Conservation (phyloP, 2,329 filamentous ascomycete genomes). For the Sporothrix luriei region DNA sequence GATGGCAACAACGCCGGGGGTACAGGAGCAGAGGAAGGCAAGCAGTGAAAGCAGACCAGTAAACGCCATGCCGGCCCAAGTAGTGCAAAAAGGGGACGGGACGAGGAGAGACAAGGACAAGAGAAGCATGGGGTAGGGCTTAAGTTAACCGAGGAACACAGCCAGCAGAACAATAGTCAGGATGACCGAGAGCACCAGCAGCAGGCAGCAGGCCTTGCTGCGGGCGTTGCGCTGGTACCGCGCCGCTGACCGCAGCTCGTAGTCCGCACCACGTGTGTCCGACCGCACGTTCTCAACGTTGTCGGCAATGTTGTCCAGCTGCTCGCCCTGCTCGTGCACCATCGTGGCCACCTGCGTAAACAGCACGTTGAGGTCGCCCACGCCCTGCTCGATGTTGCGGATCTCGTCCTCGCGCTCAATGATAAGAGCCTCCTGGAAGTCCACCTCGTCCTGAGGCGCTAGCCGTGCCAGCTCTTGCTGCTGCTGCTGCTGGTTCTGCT, state of each 20-base stretch:
- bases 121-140: background rate
- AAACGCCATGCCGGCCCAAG: slow-evolving; percentile 1
- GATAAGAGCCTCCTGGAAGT: slow-evolving; percentile 95
- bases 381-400: slow-evolving; percentile 93
- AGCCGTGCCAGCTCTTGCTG: slow-evolving; percentile 77
- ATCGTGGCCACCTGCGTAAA: slow-evolving; percentile 99
- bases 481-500: slow-evolving; percentile 63
- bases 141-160: slow-evolving; percentile 69
- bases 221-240: slow-evolving; percentile 94
- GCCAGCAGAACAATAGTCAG: slow-evolving; percentile 87
- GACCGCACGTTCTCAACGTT: slow-evolving; percentile 83
- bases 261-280: slow-evolving; percentile 81
- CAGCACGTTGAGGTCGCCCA: slow-evolving; percentile 92
- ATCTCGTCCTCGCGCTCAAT: slow-evolving; percentile 97
- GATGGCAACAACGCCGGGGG: background rate
- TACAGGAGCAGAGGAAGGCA: background rate
- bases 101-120: background rate
- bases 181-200: slow-evolving; percentile 86
- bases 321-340: slow-evolving; percentile 88
- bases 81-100: background rate
- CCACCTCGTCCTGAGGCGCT: slow-evolving; percentile 89
- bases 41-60: background rate
- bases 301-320: slow-evolving; percentile 81
- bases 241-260: slow-evolving; percentile 81
- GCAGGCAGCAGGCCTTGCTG: slow-evolving; percentile 89